A percentile compares a stretch with the other conserved stretches of the same genome.
Conservation (phyloP, 805 yeast species). For the Saccharomycopsis fibuligera region DNA sequence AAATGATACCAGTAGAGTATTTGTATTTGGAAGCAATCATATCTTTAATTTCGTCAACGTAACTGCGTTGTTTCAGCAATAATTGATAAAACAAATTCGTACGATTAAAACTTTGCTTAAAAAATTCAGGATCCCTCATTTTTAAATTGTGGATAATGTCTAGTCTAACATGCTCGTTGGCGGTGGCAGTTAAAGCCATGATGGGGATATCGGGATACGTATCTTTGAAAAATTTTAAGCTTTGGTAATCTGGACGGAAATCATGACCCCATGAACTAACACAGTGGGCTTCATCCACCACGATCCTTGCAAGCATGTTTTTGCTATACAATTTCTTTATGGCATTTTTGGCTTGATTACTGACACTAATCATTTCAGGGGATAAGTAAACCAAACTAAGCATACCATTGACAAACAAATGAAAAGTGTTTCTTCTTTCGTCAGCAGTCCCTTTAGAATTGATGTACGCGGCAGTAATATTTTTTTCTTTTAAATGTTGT, state of each 20-base stretch:
- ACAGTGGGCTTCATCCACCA: constrained; percentile 97
- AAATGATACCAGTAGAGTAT: constrained; percentile 76
- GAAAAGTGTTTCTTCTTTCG: constrained; percentile 58
- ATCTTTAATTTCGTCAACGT: constrained; percentile 52
- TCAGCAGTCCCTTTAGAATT: constrained; percentile 65
- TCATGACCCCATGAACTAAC: constrained; percentile 99
- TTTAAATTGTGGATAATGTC: constrained; percentile 80
- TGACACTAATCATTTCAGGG: constrained; percentile 88
- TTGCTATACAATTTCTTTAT: constrained; percentile 51
- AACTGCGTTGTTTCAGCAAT: constrained; percentile 50
- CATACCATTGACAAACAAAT: constrained; percentile 55
- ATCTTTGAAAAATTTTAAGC: constrained; percentile 62
- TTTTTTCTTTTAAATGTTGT: constrained; percentile 58
- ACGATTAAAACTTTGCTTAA: constrained; percentile 90
- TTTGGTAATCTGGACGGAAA: constrained; percentile 92
- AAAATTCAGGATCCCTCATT: constrained; percentile 51
- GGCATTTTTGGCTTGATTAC: constrained; percentile 58
- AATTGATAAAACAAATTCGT: constrained; percentile 79
- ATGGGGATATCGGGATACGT: constrained; percentile 77
- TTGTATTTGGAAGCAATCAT: constrained; percentile 45
- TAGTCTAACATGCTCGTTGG: constrained; percentile 80
- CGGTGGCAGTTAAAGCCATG: constrained; percentile 97
- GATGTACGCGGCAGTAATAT: constrained; percentile 81
- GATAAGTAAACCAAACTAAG: constrained; percentile 79
- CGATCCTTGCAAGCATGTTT: constrained; percentile 68